Conservation (phyloP, 441 rosid species). For the Erodium texanum region DNA sequence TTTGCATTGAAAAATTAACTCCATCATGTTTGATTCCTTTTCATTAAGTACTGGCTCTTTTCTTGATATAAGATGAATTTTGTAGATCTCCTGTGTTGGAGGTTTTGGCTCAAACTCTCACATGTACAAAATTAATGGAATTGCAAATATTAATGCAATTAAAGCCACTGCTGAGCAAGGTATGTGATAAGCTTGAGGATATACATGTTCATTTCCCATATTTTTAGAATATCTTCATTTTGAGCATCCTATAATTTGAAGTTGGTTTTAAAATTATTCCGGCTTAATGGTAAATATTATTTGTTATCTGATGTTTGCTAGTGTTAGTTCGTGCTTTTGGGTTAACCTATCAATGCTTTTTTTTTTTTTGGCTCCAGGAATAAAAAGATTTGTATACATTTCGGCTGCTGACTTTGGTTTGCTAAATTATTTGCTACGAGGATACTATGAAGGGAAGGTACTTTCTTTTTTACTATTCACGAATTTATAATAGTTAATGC, state of each 20-base stretch:
- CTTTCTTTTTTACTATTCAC: not conserved
- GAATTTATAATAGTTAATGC: not conserved
- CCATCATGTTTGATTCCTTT: not conserved
- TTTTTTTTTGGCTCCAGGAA: conserved; percentile 32
- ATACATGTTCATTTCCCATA: not conserved
- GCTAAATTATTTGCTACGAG: conserved; percentile 57
- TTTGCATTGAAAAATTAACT: not conserved
- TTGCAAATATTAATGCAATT: conserved; percentile 88
- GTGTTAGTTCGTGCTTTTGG: not conserved
- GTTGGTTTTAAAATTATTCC: not conserved
- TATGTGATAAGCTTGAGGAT: conserved; percentile 15
- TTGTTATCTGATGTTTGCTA: not conserved
- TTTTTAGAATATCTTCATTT: not conserved
- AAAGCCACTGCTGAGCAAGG: conserved; percentile 88
- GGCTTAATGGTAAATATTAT: not conserved
- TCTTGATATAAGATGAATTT: conserved; percentile 1
- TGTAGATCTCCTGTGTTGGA: conserved; percentile 45
- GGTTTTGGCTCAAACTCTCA: conserved; percentile 47
- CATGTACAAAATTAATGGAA: conserved; percentile 94
- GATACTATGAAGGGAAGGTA: conserved; percentile 92
- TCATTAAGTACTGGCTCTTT: not conserved
- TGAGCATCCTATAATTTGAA: not conserved
- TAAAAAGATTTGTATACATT: conserved; percentile 68
- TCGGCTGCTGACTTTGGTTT: conserved; percentile 82
- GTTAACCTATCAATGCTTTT: not conserved